These are phyloP conservation scores for Mycena sanguinolenta DNA, from an alignment of 768 basidiomycete genomes.

Conservation along the genomic window DNA sequence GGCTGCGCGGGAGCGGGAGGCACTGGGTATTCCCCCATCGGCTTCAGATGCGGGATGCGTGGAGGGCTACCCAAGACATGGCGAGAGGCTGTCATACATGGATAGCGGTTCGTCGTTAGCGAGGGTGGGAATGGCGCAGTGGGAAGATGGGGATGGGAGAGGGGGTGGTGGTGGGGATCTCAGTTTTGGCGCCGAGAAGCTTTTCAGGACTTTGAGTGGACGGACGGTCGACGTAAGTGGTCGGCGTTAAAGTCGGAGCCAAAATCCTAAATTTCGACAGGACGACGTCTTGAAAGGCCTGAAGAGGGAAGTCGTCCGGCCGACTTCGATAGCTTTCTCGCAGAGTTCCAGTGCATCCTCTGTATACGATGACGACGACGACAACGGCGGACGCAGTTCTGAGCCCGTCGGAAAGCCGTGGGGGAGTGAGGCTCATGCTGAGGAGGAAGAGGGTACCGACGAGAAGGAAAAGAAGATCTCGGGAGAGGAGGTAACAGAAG, in stretches of 20 bases:
- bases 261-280: constrained; percentile 17
- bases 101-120: constrained; percentile 65
- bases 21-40: constrained; percentile 66
- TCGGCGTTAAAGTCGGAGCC: constrained; percentile 1
- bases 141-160: constrained; percentile 49
- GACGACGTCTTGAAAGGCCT: constrained; percentile 30
- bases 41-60: constrained; percentile 51
- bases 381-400: constrained; percentile 35
- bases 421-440: constrained; percentile 9
- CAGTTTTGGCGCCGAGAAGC: constrained; percentile 63
- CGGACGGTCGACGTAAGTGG: constrained; percentile 34
- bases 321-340: constrained; percentile 12
- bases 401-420: constrained; percentile 19
- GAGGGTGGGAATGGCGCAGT: constrained; percentile 51
- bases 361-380: constrained; percentile 35
- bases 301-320: constrained; percentile 29
- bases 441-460: constrained; percentile 19
- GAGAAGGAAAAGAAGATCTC: constrained; percentile 4
- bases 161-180: constrained; percentile 40
- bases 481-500: constrained; percentile 11
- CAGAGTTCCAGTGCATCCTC: constrained; percentile 40
- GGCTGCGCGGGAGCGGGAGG: constrained; percentile 61
- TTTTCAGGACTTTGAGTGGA: constrained; percentile 58
- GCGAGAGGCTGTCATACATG: constrained; percentile 48
- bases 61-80: constrained; percentile 26